Evolutionary conservation across 176 grass and related monocot genomes (phyloP).

Genomic region (Carex kokanica): DNA sequence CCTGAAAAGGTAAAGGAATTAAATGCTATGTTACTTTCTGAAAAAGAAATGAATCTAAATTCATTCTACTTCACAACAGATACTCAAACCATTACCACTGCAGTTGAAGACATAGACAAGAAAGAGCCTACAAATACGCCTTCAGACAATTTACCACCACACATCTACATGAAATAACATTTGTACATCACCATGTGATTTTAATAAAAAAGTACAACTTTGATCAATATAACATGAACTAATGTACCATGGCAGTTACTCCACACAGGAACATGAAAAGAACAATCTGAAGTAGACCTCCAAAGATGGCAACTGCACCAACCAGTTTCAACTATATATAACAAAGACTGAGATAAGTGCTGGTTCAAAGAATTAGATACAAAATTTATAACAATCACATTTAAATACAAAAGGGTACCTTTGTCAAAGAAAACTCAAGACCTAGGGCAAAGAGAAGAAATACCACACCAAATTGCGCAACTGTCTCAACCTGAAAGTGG

Average conservation of each 20-base stretch:
- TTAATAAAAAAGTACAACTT: conserved; percentile 6
- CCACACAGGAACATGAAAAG: conserved; percentile 98
- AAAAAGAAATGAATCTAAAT: background rate
- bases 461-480: conserved; percentile 98
- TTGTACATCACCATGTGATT: background rate
- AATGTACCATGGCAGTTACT: conserved; percentile 82
- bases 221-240: conserved; percentile 5
- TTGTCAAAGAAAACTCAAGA: conserved; percentile 92
- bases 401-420: conserved; percentile 40
- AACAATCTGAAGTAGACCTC: conserved; percentile 94
- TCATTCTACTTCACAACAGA: conserved; percentile 3
- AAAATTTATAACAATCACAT: conserved; percentile 1
- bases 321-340: conserved; percentile 73
- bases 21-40: background rate
- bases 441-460: conserved; percentile 99
- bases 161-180: conserved; percentile 49
- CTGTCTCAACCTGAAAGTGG: conserved; percentile 79
- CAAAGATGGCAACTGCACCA: conserved; percentile 82
- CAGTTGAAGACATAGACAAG: conserved; percentile 98
- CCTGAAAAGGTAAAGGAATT: conserved; percentile 39
- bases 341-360: conserved; percentile 18
- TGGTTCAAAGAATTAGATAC: background rate
- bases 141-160: conserved; percentile 85
- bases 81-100: conserved; percentile 57
- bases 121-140: conserved; percentile 96